phyloP scores from a whole-genome alignment of 2,329 filamentous ascomycete species.

The Leptographium flavum region DNA sequence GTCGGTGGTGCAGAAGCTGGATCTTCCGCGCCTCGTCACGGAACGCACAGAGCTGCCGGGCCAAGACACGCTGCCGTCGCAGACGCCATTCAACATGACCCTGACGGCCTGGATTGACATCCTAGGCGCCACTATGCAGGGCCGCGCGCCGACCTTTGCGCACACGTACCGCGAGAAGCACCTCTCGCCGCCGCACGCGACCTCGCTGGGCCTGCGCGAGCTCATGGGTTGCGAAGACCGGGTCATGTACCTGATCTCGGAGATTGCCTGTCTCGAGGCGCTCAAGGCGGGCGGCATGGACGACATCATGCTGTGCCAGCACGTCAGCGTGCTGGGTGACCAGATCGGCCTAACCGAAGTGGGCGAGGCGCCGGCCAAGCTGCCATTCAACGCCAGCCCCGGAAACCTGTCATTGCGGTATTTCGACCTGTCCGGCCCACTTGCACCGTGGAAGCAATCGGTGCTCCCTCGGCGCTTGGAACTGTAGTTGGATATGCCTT shows the following conservation, averaged over 20 bases:
- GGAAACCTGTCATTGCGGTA: too few relatives aligned
- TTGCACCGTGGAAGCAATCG: too few relatives aligned
- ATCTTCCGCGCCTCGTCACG: slow-evolving; percentile 54
- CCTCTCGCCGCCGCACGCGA: slow-evolving; percentile 47
- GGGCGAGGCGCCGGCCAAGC: slow-evolving; percentile 41
- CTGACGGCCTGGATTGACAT: slow-evolving; percentile 94
- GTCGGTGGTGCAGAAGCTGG: slow-evolving; percentile 71
- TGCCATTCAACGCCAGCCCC: slow-evolving; percentile 48
- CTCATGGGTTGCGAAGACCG: slow-evolving; percentile 96
- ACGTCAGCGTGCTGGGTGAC: slow-evolving; percentile 75
- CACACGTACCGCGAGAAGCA: slow-evolving; percentile 95
- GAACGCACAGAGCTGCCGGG: neutral
- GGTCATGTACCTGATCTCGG: slow-evolving; percentile 95
- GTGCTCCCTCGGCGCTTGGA: too few relatives aligned
- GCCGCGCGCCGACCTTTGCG: slow-evolving; percentile 72
- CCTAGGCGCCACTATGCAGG: slow-evolving; percentile 82
- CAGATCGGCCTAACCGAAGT: slow-evolving; percentile 75
- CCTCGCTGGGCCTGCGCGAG: slow-evolving; percentile 63
- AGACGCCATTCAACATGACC: slow-evolving; percentile 88
- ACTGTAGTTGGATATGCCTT: too few relatives aligned
- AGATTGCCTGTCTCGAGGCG: slow-evolving; percentile 90
- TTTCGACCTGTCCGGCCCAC: too few relatives aligned
- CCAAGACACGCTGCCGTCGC: slow-evolving; percentile 28
- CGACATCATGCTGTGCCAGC: slow-evolving; percentile 72
- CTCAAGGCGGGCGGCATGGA: slow-evolving; percentile 75